Percentiles rank a stretch among this genome's conserved stretches.
Evolutionary conservation across 1,139 yeast species (phyloP).

Genomic region (Hyphopichia wangnamkhiaoensis): DNA sequence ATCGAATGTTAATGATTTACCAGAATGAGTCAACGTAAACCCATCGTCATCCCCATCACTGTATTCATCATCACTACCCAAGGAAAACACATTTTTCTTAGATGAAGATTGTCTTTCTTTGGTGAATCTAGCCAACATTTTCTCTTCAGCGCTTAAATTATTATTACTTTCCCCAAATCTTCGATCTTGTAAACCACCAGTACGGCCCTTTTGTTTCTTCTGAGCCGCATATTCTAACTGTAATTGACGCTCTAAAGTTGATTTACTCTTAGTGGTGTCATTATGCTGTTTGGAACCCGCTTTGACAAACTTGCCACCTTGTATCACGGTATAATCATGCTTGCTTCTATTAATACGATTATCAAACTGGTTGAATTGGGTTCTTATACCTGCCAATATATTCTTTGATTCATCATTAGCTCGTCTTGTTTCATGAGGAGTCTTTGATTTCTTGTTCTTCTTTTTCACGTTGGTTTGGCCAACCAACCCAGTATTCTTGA

Average conservation of each 20-base stretch:
- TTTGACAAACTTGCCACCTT: constrained; percentile 54
- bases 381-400: constrained; percentile 63
- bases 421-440: constrained; percentile 69
- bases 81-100: constrained; percentile 59
- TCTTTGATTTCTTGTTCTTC: constrained; percentile 52
- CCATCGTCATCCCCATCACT: constrained; percentile 47
- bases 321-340: constrained; percentile 57
- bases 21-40: constrained; percentile 72
- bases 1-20: constrained; percentile 60
- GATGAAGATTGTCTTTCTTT: constrained; percentile 72
- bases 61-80: constrained; percentile 68
- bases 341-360: constrained; percentile 70
- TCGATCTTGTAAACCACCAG: constrained; percentile 79
- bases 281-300: constrained; percentile 56
- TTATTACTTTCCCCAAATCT: constrained; percentile 90
- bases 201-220: constrained; percentile 60
- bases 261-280: constrained; percentile 54
- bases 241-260: constrained; percentile 76
- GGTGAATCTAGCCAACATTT: constrained; percentile 93
- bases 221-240: constrained; percentile 66
- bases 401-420: constrained; percentile 53
- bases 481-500: constrained; percentile 75
- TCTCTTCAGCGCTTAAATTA: constrained; percentile 77
- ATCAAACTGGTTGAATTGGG: constrained; percentile 89
- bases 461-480: constrained; percentile 73